Percentiles rank a stretch among this genome's conserved stretches.
Conservation (phyloP, 1,284 basidiomycete species). For the Marasmius tenuissimus region DNA sequence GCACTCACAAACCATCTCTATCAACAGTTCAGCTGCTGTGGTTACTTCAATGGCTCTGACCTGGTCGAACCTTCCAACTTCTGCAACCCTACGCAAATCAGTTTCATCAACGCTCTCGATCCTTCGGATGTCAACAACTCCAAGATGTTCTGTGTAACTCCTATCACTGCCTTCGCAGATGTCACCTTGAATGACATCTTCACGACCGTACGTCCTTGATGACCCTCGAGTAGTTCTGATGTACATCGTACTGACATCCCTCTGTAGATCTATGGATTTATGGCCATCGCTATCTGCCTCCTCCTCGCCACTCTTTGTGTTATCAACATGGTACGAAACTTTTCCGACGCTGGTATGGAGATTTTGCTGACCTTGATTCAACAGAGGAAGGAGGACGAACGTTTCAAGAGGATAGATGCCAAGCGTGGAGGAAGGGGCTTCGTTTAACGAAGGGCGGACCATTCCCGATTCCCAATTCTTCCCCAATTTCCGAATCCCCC, state of each 20-base stretch:
- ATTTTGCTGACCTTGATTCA: slow-evolving; percentile 14
- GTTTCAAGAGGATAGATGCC: slow-evolving; percentile 83
- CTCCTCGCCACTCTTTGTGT: slow-evolving; percentile 81
- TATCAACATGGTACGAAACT: slow-evolving; percentile 67
- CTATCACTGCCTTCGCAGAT: slow-evolving; percentile 66
- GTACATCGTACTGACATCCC: neutral
- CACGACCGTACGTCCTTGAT: slow-evolving; percentile 51
- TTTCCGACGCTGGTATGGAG: neutral
- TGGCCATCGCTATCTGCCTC: slow-evolving; percentile 72
- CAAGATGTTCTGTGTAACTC: slow-evolving; percentile 62
- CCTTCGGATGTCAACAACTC: slow-evolving; percentile 39
- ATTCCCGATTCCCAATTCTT: neutral
- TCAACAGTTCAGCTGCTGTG: slow-evolving; percentile 73
- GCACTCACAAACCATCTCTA: neutral
- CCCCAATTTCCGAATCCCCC: neutral
- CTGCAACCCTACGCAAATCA: slow-evolving; percentile 50
- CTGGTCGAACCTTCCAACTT: slow-evolving; percentile 55
- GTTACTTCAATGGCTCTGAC: slow-evolving; percentile 74
- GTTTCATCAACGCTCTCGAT: slow-evolving; percentile 46
- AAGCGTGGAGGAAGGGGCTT: slow-evolving; percentile 84
- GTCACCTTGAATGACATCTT: slow-evolving; percentile 77
- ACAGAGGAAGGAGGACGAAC: slow-evolving; percentile 75
- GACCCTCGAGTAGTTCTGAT: neutral
- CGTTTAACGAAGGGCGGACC: slow-evolving; percentile 49
- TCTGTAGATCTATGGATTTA: slow-evolving; percentile 71